Evolutionary conservation across 78 protist species (phyloP), one percentile per base, ranked within the genome.

Genomic region (Speleostelium caveatum): DNA sequence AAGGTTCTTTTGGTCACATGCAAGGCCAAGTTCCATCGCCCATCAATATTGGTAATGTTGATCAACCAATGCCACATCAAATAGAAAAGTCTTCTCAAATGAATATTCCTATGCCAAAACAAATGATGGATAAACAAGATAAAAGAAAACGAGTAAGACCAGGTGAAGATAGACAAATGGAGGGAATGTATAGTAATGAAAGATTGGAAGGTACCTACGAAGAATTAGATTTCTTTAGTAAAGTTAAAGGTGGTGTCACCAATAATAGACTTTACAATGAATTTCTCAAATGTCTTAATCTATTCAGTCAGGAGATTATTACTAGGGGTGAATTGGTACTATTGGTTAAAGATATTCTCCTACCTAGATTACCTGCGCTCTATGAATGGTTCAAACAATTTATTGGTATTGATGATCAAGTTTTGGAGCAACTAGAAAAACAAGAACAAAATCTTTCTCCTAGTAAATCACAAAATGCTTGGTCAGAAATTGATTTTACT

Each of bases 201-300:
- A 42, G 83, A 45, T 10, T 45, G 6, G 38, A 38, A 38, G 75
- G 90, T 3, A 39, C 65, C 19, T 56, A 21, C 16, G 89, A 80
- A 59, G 71, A 93, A 60, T 39, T 59, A n/a, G 73, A 93, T 45
- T 61, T 75, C 75, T 71, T 87, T 71, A 49, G 22, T 26, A 72
- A 72, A 55, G 86, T 87, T 24, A 49, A 74, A 39, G 35, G 24
- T 1, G 91, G 91, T 60, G 91, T 69, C 26, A 51, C 79, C 33
- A 83, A 74, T 36, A 56, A 56, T 22, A 55, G 5, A n/a, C 71
- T 87, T 32, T 97, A 96, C 71, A 76, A 75, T 22, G 97, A 97
- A 80, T 95, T 97, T 41, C 85, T 97, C 33, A 93, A 94, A 65
- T 86, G 93, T 66, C 80, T 96, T 56, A 76, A 90, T 80, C 60